These are phyloP conservation scores for Scedosporium boydii DNA, from an alignment of 2,329 filamentous ascomycete genomes.

Conservation along the genomic window DNA sequence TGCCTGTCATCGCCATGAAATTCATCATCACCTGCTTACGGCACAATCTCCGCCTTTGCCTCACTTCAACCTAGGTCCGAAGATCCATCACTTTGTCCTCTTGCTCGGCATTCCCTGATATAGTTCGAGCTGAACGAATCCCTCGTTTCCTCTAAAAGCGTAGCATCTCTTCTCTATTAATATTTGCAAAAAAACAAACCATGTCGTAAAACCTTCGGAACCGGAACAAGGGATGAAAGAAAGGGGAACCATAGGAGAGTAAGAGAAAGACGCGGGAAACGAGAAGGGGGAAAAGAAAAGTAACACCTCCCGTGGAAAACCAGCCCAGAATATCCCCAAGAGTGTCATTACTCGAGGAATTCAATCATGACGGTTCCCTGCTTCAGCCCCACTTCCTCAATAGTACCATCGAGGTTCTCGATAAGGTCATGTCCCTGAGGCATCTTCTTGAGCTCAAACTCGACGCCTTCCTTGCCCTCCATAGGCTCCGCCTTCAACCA, in stretches of 20 bases:
- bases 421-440: conserved; percentile 72
- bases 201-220: not conserved
- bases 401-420: conserved; percentile 59
- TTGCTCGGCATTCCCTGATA: too few relatives aligned
- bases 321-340: not conserved
- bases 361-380: conserved; percentile 95
- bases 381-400: conserved; percentile 76
- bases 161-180: not conserved
- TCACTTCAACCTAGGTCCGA: not conserved
- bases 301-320: not conserved
- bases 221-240: not conserved
- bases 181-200: not conserved
- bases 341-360: conserved; percentile 52
- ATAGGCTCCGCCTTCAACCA: conserved; percentile 89
- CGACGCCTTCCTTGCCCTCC: conserved; percentile 65
- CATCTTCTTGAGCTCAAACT: conserved; percentile 84
- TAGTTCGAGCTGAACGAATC: too few relatives aligned
- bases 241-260: not conserved
- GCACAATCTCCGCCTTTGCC: not conserved
- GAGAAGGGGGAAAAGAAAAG: not conserved
- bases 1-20: not conserved
- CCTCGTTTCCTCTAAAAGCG: not conserved
- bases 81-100: not conserved
- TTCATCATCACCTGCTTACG: not conserved
- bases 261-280: not conserved